These are phyloP conservation scores for Trichoderma sp. DNA, from an alignment of 2,329 filamentous ascomycete species.

Conservation along the genomic window DNA sequence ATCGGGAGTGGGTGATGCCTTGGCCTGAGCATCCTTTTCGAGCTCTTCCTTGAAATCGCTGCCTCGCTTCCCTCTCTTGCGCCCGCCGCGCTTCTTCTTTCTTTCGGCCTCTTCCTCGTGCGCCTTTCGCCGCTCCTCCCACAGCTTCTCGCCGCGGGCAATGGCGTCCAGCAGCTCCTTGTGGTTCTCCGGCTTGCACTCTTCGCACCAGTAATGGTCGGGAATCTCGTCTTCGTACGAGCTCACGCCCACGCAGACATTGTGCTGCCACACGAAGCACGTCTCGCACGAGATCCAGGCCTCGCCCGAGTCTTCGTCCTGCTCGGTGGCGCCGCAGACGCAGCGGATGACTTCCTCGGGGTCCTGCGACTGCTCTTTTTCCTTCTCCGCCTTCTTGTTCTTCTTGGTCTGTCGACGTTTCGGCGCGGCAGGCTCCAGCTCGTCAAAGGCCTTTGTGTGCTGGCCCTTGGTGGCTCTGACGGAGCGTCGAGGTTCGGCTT, in stretches of 20 bases:
- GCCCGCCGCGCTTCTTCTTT: constrained; percentile 56
- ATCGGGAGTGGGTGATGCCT: constrained; percentile 42
- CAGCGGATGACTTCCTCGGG: constrained; percentile 80
- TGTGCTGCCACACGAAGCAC: constrained; percentile 95
- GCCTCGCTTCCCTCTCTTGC: constrained; percentile 63
- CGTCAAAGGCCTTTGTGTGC: constrained; percentile 82
- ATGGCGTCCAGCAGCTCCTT: constrained; percentile 76
- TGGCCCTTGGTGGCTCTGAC: constrained; percentile 96
- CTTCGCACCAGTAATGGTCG: constrained; percentile 88
- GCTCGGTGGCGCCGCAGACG: constrained; percentile 83
- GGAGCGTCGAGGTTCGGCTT: constrained; percentile 82
- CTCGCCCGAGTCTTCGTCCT: constrained; percentile 80
- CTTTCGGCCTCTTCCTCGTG: constrained; percentile 61
- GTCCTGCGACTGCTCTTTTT: constrained; percentile 53
- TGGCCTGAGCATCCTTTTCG: constrained; percentile 43
- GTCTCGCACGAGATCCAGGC: constrained; percentile 95
- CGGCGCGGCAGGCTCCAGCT: constrained; percentile 59
- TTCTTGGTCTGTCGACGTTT: constrained; percentile 52
- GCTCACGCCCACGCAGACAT: constrained; percentile 86
- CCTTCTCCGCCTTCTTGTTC: constrained; percentile 61
- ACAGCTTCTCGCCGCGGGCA: constrained; percentile 76
- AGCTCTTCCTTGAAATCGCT: constrained; percentile 65
- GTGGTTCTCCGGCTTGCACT: constrained; percentile 82
- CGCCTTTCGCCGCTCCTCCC: constrained; percentile 67
- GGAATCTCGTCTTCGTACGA: constrained; percentile 75